A percentile compares a stretch with the other conserved stretches of the same genome.
Evolutionary conservation across 179 eudicot genomes (phyloP).

Genomic region (Sideroxylon spinosum): DNA sequence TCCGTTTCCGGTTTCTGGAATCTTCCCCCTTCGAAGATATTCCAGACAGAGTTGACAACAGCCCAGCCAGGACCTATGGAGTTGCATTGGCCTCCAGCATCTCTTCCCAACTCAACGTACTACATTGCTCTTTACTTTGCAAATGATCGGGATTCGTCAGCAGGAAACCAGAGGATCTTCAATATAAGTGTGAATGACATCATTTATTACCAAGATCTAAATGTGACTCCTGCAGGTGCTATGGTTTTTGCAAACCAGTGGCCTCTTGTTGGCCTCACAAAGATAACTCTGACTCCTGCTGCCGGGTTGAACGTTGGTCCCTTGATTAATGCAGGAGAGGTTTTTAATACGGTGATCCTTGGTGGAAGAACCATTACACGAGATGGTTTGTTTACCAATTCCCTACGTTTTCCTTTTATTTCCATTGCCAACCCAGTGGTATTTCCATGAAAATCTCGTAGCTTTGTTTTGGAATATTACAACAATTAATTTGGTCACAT

Average conservation of each 20-base stretch:
- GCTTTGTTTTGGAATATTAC: constrained; percentile 10
- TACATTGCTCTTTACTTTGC: constrained; percentile 89
- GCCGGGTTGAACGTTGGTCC: constrained; percentile 64
- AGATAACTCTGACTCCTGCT: constrained; percentile 52
- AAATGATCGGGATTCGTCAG: constrained; percentile 42
- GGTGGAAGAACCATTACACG: constrained; percentile 67
- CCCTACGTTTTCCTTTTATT: background rate
- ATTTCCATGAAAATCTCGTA: constrained; percentile 5
- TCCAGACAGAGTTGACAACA: constrained; percentile 52
- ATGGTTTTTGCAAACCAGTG: constrained; percentile 74
- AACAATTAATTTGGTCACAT: background rate
- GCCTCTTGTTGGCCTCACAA: constrained; percentile 78
- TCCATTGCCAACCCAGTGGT: background rate
- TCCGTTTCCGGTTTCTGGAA: constrained; percentile 87
- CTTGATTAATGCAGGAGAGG: constrained; percentile 81
- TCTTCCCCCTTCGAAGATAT: constrained; percentile 67
- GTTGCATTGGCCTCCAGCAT: constrained; percentile 68
- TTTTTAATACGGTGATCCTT: constrained; percentile 45
- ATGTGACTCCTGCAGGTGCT: constrained; percentile 55
- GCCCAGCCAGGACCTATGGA: constrained; percentile 39
- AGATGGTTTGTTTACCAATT: constrained; percentile 54
- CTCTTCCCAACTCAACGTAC: constrained; percentile 58
- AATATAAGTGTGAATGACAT: constrained; percentile 61
- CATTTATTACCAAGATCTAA: constrained; percentile 47
- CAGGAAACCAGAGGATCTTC: constrained; percentile 43